These are phyloP conservation scores for Trypanosoma mega DNA, from an alignment of 208 protist genomes.

Conservation along the genomic window DNA sequence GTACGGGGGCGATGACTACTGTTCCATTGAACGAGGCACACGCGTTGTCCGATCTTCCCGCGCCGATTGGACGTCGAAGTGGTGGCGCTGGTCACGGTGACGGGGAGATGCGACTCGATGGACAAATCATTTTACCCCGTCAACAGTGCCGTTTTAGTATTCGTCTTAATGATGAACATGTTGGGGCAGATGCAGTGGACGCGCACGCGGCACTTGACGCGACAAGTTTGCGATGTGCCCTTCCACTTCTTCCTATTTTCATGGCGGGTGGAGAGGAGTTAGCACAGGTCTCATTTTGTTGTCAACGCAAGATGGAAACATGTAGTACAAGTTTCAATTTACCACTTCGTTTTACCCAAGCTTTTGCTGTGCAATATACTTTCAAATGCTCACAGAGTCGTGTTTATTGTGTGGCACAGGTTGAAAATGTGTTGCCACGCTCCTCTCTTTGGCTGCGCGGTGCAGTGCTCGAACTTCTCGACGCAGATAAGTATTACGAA, in stretches of 20 bases:
- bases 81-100: background rate
- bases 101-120: constrained; percentile 16
- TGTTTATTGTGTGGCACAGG: constrained; percentile 72
- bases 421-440: constrained; percentile 52
- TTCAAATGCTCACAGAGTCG: constrained; percentile 74
- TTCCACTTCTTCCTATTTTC: constrained; percentile 64
- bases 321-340: constrained; percentile 38
- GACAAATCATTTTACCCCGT: constrained; percentile 9
- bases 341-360: constrained; percentile 29
- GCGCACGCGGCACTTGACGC: background rate
- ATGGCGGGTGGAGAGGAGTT: constrained; percentile 28
- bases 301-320: constrained; percentile 46
- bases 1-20: constrained; percentile 13
- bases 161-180: constrained; percentile 8
- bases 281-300: constrained; percentile 44
- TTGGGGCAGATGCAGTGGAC: background rate
- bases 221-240: constrained; percentile 4
- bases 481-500: constrained; percentile 51
- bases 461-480: constrained; percentile 58
- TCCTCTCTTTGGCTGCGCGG: constrained; percentile 84
- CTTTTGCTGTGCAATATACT: constrained; percentile 40
- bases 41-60: constrained; percentile 21
- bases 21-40: constrained; percentile 24
- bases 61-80: constrained; percentile 15
- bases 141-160: constrained; percentile 30